Evolutionary conservation across 768 basidiomycete species (phyloP), one percentile per base, ranked within the genome.

Genomic region (Ramaria sp.): DNA sequence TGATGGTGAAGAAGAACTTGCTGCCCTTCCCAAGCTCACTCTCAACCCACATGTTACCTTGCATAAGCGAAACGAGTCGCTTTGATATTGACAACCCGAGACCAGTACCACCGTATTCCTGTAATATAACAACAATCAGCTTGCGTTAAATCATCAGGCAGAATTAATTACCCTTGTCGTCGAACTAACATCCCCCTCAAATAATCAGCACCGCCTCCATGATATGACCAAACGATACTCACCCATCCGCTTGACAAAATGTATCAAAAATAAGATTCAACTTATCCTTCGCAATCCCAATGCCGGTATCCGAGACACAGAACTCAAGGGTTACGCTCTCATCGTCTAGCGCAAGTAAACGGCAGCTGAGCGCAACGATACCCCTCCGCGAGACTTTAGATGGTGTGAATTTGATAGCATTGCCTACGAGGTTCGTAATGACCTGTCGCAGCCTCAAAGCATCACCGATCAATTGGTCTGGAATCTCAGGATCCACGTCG

Each of bases 31-130:
- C 78, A 56, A 95, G 88, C 66, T 95, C 92, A 58, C 85, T 88
- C 70, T 96, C 90, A 20, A 99, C 96, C 96, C 96, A 99, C 77
- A 99, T 89, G 63, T 95, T 90, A 44, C 96, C 96, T 61, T 90
- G 83, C 96, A 99, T 99, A 61, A 99, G 84, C 47, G 83, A 85
- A 16, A 98, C 95, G 22, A 99, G 82, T 1, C 94, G 87, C 65
- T 97, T 98, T 43, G 95, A 98, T 63, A 99, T 98, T 9, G 94
- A 97, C 43, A 98, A 75, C 12, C 95, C 95, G 2, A 99, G 76
- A 63, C 95, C 95, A 0, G 95, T 97, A 38, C 95, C 95, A 58
- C 95, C 95, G 60, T 97, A 97, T 76, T 97, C 93, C 86, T 91
- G 61, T 10, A 25, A 48, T 2, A 36, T 8, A 28, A 43, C 9